These are phyloP conservation scores for Verticillium nubilum DNA, from an alignment of 2,329 filamentous ascomycete species.

Conservation along the genomic window DNA sequence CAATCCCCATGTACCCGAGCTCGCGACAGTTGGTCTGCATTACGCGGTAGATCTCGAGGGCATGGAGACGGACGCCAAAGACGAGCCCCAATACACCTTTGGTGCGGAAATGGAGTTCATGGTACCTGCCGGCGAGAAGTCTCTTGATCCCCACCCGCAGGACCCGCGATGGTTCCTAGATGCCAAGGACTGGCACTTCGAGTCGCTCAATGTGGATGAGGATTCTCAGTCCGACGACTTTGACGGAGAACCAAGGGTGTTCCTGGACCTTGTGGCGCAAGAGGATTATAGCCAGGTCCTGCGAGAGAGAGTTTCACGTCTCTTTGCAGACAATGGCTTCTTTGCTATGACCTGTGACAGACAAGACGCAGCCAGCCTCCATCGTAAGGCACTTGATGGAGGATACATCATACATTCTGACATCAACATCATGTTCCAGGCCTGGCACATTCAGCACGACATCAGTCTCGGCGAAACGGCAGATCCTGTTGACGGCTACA, in stretches of 20 bases:
- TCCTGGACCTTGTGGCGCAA: background rate
- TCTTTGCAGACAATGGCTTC: background rate
- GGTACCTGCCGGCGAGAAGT: background rate
- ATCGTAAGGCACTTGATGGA: background rate
- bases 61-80: background rate
- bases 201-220: too few relatives aligned
- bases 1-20: slow-evolving; percentile 1
- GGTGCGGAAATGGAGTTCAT: slow-evolving; percentile 9
- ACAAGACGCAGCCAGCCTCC: background rate
- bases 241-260: too few relatives aligned
- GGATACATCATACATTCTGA: background rate
- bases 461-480: background rate
- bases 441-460: slow-evolving; percentile 4
- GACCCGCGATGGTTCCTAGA: slow-evolving; percentile 4
- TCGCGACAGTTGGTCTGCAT: background rate
- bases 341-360: background rate
- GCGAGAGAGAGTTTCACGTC: background rate
- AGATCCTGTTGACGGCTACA: slow-evolving; percentile 1
- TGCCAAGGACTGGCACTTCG: background rate
- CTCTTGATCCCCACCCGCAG: background rate
- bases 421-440: background rate
- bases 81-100: slow-evolving; percentile 4
- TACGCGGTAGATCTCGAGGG: slow-evolving; percentile 1
- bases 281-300: background rate
- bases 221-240: too few relatives aligned